phyloP scores from a whole-genome alignment of 73 alveolate genomes.

The Tetrahymena thermophila region DNA sequence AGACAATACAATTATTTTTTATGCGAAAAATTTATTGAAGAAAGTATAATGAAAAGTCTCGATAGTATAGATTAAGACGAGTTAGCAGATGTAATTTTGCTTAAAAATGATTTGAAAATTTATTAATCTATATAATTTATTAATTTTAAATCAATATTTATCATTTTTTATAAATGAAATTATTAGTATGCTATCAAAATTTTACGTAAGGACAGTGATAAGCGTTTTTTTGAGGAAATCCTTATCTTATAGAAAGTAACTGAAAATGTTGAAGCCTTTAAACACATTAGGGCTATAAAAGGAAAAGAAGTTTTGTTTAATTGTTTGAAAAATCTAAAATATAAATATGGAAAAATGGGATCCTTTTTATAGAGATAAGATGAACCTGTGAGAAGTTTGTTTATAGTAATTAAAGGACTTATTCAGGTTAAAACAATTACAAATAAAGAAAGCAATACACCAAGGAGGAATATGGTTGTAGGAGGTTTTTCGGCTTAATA shows the following conservation, averaged over 20 bases:
- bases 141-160: not conserved
- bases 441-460: not conserved
- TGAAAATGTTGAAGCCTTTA: not conserved
- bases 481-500: not conserved
- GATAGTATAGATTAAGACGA: not conserved
- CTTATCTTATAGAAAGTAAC: not conserved
- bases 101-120: not conserved
- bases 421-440: not conserved
- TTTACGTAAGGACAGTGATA: not conserved
- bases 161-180: not conserved
- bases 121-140: not conserved
- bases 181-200: not conserved
- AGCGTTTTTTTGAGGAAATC: not conserved
- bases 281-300: not conserved
- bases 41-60: not conserved
- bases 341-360: not conserved
- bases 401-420: not conserved
- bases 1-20: not conserved
- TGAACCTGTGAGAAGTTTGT: not conserved
- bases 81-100: not conserved
- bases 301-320: not conserved
- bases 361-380: not conserved
- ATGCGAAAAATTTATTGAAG: not conserved
- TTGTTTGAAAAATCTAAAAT: not conserved
- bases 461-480: not conserved